A percentile compares a stretch with the other conserved stretches of the same genome.
These are phyloP conservation scores for Sporothrix schenckii DNA, from an alignment of 2,329 filamentous ascomycete genomes.

Conservation along the genomic window DNA sequence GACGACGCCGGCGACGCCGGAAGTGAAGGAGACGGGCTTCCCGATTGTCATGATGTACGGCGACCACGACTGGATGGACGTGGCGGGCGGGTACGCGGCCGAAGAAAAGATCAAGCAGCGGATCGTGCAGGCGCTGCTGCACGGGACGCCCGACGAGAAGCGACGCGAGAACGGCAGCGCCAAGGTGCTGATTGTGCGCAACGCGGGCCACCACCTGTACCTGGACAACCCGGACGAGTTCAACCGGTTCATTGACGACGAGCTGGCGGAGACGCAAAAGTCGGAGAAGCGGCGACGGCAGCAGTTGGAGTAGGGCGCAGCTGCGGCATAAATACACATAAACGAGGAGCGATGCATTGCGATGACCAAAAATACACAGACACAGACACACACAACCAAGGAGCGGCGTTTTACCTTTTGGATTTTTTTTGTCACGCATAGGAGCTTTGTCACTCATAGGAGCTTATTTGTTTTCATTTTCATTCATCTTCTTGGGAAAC, in stretches of 20 bases:
- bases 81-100: constrained; percentile 78
- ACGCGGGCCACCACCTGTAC: constrained; percentile 63
- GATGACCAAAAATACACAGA: not conserved
- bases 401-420: constrained; percentile 2
- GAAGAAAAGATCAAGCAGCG: constrained; percentile 76
- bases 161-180: constrained; percentile 74
- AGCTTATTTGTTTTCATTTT: not conserved
- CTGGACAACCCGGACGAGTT: constrained; percentile 63
- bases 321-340: not conserved
- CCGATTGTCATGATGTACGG: constrained; percentile 95
- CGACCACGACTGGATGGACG: constrained; percentile 99
- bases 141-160: constrained; percentile 69
- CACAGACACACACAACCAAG: not conserved
- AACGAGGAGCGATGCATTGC: constrained; percentile 4
- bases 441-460: not conserved
- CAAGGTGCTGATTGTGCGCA: constrained; percentile 75
- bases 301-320: constrained; percentile 6
- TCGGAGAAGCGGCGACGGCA: constrained; percentile 35
- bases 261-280: constrained; percentile 56
- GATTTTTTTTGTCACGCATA: not conserved
- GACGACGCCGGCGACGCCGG: constrained; percentile 40
- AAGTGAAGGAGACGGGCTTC: constrained; percentile 63
- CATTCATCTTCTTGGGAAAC: not conserved
- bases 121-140: constrained; percentile 60
- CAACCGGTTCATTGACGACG: constrained; percentile 56